A percentile compares a stretch with the other conserved stretches of the same genome.
These are phyloP conservation scores for Nymphaea thermarum DNA, from an alignment of 164 flowering plant genomes.

Conservation along the genomic window DNA sequence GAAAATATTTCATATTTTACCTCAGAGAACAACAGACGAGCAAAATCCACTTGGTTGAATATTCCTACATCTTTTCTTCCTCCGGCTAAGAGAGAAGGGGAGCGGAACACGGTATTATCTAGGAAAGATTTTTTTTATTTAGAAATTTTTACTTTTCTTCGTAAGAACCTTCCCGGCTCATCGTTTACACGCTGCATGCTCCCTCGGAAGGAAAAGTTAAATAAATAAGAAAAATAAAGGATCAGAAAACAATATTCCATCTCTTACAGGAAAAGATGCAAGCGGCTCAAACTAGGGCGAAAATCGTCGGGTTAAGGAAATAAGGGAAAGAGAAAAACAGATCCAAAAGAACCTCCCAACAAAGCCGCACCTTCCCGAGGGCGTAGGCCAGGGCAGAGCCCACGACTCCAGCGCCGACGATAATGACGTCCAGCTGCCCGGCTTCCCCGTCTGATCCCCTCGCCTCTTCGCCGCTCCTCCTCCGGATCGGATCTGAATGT, in stretches of 20 bases:
- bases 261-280: neutral
- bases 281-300: neutral
- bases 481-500: neutral
- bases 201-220: neutral
- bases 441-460: slow-evolving; percentile 20
- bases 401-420: slow-evolving; percentile 96
- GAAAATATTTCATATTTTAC: too few species aligned
- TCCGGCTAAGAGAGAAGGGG: too few species aligned
- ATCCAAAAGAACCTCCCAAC: too few species aligned
- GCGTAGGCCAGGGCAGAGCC: slow-evolving; percentile 88
- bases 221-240: neutral
- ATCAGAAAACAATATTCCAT: neutral
- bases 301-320: neutral
- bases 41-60: too few species aligned
- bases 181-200: neutral
- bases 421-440: slow-evolving; percentile 36
- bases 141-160: neutral
- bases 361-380: slow-evolving; percentile 58
- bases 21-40: too few species aligned
- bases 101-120: too few species aligned
- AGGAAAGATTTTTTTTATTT: too few species aligned
- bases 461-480: slow-evolving; percentile 1
- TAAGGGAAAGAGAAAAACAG: neutral
- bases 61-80: too few species aligned
- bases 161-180: neutral